phyloP scores from a whole-genome alignment of 345 rosid genomes.

The Linum tenue region DNA sequence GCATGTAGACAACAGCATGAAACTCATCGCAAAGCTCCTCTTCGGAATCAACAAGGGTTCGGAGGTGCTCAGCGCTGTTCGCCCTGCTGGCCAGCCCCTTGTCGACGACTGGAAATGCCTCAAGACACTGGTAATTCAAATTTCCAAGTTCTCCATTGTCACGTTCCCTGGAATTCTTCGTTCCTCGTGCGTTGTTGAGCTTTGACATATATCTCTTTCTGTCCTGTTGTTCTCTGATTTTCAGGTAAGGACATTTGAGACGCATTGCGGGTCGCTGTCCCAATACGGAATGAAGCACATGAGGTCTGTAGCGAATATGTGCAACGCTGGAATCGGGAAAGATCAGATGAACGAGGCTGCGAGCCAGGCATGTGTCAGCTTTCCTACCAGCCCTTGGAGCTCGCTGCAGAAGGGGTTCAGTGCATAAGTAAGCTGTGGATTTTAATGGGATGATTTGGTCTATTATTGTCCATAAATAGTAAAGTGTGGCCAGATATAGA shows the following conservation, averaged over 20 bases:
- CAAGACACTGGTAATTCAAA: slow-evolving; percentile 44
- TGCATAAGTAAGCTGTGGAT: slow-evolving; percentile 29
- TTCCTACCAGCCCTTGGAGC: slow-evolving; percentile 79
- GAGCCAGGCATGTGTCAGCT: slow-evolving; percentile 64
- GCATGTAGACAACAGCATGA: slow-evolving; percentile 73
- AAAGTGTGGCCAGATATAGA: too few relatives aligned
- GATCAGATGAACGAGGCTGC: slow-evolving; percentile 77
- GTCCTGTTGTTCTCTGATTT: not conserved
- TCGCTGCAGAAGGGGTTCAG: slow-evolving; percentile 74
- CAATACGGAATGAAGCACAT: slow-evolving; percentile 97
- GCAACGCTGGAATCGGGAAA: slow-evolving; percentile 63
- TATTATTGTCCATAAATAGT: too few relatives aligned
- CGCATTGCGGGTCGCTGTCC: slow-evolving; percentile 74
- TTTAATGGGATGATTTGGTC: too few relatives aligned
- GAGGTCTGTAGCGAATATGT: slow-evolving; percentile 83
- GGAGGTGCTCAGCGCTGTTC: slow-evolving; percentile 45
- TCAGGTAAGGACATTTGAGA: slow-evolving; percentile 86
- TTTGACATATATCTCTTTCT: too few relatives aligned
- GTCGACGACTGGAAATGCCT: slow-evolving; percentile 97
- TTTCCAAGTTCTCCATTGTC: not conserved
- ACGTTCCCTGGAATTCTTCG: not conserved
- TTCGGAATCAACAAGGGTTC: slow-evolving; percentile 70
- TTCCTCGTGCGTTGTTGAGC: not conserved
- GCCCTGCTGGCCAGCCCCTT: slow-evolving; percentile 74
- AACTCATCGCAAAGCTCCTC: slow-evolving; percentile 72